Evolutionary conservation across 441 rosid species (phyloP).

Genomic region (Pelargonium cotyledonis): DNA sequence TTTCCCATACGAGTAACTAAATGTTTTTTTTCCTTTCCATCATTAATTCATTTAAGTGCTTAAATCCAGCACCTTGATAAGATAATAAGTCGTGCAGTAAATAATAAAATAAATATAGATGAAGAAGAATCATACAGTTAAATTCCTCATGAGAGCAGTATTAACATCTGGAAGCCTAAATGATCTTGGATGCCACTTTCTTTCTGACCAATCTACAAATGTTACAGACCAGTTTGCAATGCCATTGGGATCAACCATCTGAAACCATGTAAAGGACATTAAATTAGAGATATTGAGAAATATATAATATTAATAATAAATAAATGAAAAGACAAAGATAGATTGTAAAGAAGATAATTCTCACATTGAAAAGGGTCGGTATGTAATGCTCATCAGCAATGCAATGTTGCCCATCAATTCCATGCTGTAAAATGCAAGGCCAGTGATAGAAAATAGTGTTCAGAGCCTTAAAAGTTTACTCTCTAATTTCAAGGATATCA

Average conservation of each 20-base stretch:
- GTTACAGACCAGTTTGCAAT: conserved; percentile 89
- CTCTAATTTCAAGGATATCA: not conserved
- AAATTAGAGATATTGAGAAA: conserved; percentile 6
- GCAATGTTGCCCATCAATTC: conserved; percentile 83
- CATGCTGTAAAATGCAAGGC: conserved; percentile 60
- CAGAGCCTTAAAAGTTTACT: not conserved
- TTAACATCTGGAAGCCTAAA: conserved; percentile 64
- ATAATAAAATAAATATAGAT: not conserved
- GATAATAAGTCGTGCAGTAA: too few species aligned
- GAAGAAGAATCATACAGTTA: conserved; percentile 47
- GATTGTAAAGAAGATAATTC: conserved; percentile 21
- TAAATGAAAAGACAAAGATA: not conserved
- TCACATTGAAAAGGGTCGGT: conserved; percentile 85
- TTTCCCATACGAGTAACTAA: too few species aligned
- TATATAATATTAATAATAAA: too few species aligned
- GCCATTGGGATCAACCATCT: conserved; percentile 85
- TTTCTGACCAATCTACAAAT: conserved; percentile 97
- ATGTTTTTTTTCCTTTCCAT: too few species aligned
- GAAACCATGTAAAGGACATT: conserved; percentile 17
- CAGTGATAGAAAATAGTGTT: not conserved
- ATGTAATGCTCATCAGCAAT: conserved; percentile 96
- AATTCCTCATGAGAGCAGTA: conserved; percentile 54
- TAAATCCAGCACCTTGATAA: too few species aligned
- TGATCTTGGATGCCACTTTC: conserved; percentile 94
- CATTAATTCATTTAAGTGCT: too few species aligned